Conservation (phyloP, 495 filamentous ascomycete genomes). For the Talaromyces adpressus region DNA sequence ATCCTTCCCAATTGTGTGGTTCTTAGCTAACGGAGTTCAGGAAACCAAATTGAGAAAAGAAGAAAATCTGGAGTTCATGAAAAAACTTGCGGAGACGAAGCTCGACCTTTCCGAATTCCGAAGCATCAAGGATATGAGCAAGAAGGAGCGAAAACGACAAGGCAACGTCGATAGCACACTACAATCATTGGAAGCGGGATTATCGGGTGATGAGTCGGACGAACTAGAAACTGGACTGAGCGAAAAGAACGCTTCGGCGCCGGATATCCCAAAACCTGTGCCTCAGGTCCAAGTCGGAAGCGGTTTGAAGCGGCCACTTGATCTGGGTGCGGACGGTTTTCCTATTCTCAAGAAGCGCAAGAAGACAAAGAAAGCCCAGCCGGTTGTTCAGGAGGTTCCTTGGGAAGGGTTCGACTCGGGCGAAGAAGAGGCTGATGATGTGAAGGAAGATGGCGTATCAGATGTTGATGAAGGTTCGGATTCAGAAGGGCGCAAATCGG, state of each 20-base stretch:
- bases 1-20: background rate
- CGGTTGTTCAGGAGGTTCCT: constrained; percentile 35
- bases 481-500: background rate
- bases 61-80: constrained; percentile 77
- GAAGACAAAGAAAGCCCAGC: constrained; percentile 26
- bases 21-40: constrained; percentile 21
- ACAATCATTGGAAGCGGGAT: constrained; percentile 13
- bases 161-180: background rate
- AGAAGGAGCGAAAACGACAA: constrained; percentile 24
- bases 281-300: constrained; percentile 49
- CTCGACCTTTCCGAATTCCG: constrained; percentile 75
- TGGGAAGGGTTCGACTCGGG: constrained; percentile 58
- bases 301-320: constrained; percentile 81
- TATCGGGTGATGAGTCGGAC: constrained; percentile 30
- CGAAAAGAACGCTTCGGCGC: background rate
- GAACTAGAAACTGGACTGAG: constrained; percentile 21
- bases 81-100: constrained; percentile 68
- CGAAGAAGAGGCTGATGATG: constrained; percentile 15
- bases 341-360: constrained; percentile 71
- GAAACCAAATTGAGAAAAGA: constrained; percentile 93
- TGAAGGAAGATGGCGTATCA: constrained; percentile 14
- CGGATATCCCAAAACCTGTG: constrained; percentile 11
- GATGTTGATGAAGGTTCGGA: constrained; percentile 7
- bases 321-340: constrained; percentile 66
- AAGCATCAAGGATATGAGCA: constrained; percentile 71